Evolutionary conservation across 2,329 filamentous ascomycete genomes (phyloP), one percentile per base, ranked within the genome.

Genomic region (Paraconiothyrium sp.): DNA sequence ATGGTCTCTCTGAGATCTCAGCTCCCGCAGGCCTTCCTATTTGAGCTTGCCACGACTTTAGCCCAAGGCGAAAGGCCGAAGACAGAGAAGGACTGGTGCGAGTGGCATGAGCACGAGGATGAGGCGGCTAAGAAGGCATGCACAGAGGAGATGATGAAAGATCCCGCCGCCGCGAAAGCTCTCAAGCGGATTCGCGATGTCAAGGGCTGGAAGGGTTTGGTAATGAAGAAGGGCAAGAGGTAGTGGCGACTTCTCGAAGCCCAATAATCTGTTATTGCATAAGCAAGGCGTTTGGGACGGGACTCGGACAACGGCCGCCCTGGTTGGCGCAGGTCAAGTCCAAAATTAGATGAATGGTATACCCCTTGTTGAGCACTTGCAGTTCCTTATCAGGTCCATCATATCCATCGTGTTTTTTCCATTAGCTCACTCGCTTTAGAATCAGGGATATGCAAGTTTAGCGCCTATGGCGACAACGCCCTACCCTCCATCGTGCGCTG

Each of bases 81-180:
- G 61, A 72, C 71, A 11, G 74, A 77, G 60, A 74, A 75, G 51
- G 74, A 77, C 27, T 77, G 75, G 75, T 77, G 75, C 52, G 74
- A 76, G 44, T 77, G 76, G 56, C 75, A 77, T 20, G 75, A 77
- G 60, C 75, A 77, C 56, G 74, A 76, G 49, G 69, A 59, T 14
- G 75, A 77, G 2, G 69, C 72, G 1, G 72, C 76, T 20, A 76
- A 67, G 61, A 77, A 76, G 59, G 64, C 66, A 8, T 77, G 75
- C 37, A 60, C 70, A n/a, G 73, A 77, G 9, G 71, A 72, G 10
- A 50, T 77, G 56, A 66, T 63, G 22, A 76, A 75, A 48, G 72
- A 76, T 44, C 65, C 72, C 0, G 67, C 74, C 6, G 67, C 69
- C 4, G 69, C 71, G 9, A 76, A 74, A 51, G 75, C 75, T 0